Evolutionary conservation across 202 grass and related monocot species (phyloP).

Genomic region (Zizania palustris): DNA sequence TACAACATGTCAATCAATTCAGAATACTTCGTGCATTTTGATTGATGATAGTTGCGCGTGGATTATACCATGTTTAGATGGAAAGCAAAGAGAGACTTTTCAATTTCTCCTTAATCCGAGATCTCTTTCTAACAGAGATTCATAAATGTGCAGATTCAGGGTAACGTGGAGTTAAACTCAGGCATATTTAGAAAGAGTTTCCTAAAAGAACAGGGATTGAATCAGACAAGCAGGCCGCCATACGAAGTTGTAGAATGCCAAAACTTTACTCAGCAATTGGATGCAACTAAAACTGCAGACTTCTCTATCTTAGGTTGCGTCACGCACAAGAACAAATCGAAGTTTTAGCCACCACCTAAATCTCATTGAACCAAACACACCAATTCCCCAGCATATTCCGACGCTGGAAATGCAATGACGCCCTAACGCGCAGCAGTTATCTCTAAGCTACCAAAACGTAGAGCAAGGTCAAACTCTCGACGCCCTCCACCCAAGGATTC

Average conservation of each 20-base stretch:
- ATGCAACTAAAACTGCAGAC: neutral
- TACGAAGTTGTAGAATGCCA: neutral
- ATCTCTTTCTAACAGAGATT: no score
- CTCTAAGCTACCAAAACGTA: neutral
- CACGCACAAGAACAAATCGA: neutral
- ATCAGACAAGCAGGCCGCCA: neutral
- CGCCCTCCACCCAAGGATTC: neutral
- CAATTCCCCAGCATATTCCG: neutral
- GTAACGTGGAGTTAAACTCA: no score
- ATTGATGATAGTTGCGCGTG: no score
- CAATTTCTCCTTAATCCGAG: no score
- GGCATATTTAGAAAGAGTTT: no score
- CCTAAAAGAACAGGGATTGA: neutral
- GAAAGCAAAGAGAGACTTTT: no score
- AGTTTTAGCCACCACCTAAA: neutral
- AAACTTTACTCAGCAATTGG: constrained; percentile 2
- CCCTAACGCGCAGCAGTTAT: neutral
- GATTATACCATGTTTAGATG: no score
- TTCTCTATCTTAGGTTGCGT: neutral
- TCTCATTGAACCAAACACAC: constrained; percentile 11
- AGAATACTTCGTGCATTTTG: no score
- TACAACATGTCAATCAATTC: no score
- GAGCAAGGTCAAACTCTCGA: neutral
- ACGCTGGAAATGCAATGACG: neutral
- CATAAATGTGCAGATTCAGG: no score